These are phyloP conservation scores for Salix viminalis DNA, from an alignment of 345 rosid genomes.

Conservation along the genomic window DNA sequence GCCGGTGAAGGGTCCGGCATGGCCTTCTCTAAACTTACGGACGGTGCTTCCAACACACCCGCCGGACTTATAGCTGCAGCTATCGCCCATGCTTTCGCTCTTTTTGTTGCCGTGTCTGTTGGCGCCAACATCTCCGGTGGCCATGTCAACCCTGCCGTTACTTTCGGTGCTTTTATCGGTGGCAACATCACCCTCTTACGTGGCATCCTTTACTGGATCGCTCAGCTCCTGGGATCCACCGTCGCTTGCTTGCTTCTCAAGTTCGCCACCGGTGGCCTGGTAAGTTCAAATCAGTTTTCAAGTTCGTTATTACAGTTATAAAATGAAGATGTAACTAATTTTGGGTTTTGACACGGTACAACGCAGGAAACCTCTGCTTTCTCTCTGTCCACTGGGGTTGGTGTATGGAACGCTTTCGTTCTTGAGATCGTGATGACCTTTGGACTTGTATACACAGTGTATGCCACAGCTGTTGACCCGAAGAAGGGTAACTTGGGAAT, in stretches of 20 bases:
- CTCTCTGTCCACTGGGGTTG: constrained; percentile 64
- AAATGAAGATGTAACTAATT: background rate
- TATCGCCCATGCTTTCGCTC: constrained; percentile 72
- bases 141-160: constrained; percentile 90
- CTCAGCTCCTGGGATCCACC: constrained; percentile 82
- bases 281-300: constrained; percentile 12
- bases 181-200: constrained; percentile 89
- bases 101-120: constrained; percentile 75
- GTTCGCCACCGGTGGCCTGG: constrained; percentile 71
- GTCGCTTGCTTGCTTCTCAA: constrained; percentile 77
- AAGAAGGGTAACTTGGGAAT: constrained; percentile 69
- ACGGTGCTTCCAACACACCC: constrained; percentile 62
- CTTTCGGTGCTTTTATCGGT: constrained; percentile 81
- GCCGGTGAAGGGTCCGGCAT: constrained; percentile 93
- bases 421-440: constrained; percentile 95
- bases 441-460: constrained; percentile 83
- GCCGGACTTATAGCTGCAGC: constrained; percentile 76
- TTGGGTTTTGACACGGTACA: background rate
- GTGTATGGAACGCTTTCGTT: constrained; percentile 69
- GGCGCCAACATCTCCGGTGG: constrained; percentile 91
- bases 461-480: constrained; percentile 89
- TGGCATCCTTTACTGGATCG: constrained; percentile 82
- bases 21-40: constrained; percentile 85
- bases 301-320: background rate
- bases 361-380: constrained; percentile 59